Percentiles rank a stretch among this genome's conserved stretches.
These are phyloP conservation scores for Diaporthe sp. DNA, from an alignment of 2,329 filamentous ascomycete genomes.

Conservation along the genomic window DNA sequence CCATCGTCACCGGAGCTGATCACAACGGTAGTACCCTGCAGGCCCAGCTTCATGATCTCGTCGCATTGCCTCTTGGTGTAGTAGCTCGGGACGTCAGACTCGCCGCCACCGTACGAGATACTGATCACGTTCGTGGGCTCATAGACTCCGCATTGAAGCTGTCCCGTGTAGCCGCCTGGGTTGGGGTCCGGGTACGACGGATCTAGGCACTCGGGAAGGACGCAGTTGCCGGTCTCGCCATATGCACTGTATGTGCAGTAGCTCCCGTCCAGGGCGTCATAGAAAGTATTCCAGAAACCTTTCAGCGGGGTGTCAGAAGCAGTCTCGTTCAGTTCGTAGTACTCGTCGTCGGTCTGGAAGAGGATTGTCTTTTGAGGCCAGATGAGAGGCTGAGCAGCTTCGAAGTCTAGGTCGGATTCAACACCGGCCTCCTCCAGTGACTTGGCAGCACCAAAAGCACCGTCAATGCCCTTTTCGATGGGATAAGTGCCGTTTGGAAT, in stretches of 20 bases:
- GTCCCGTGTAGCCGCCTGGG: slow-evolving; percentile 64
- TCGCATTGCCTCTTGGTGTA: slow-evolving; percentile 61
- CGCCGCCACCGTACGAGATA: slow-evolving; percentile 64
- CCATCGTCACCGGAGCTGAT: slow-evolving; percentile 58
- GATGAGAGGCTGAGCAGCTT: slow-evolving; percentile 62
- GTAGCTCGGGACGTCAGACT: slow-evolving; percentile 58
- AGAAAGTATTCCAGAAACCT: slow-evolving; percentile 55
- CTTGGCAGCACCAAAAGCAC: slow-evolving; percentile 43
- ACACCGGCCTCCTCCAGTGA: slow-evolving; percentile 38
- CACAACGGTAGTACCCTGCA: slow-evolving; percentile 57
- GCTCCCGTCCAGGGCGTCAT: slow-evolving; percentile 62
- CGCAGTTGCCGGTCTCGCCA: slow-evolving; percentile 58
- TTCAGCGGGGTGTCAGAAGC: slow-evolving; percentile 44
- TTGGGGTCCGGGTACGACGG: slow-evolving; percentile 61
- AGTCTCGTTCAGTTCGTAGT: slow-evolving; percentile 46
- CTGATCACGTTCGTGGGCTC: slow-evolving; percentile 65
- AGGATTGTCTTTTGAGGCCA: slow-evolving; percentile 61
- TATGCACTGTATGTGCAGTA: slow-evolving; percentile 61
- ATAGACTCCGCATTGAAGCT: slow-evolving; percentile 50
- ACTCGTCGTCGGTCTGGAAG: slow-evolving; percentile 49
- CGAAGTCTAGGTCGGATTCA: slow-evolving; percentile 63
- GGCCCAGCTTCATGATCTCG: slow-evolving; percentile 61
- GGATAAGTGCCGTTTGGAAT: slow-evolving; percentile 50
- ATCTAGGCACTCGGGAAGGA: slow-evolving; percentile 57
- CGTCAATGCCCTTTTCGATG: slow-evolving; percentile 45